Percentiles rank a stretch among this genome's conserved stretches.
phyloP scores from a whole-genome alignment of 805 yeast genomes.

The Ogataea neopini region DNA sequence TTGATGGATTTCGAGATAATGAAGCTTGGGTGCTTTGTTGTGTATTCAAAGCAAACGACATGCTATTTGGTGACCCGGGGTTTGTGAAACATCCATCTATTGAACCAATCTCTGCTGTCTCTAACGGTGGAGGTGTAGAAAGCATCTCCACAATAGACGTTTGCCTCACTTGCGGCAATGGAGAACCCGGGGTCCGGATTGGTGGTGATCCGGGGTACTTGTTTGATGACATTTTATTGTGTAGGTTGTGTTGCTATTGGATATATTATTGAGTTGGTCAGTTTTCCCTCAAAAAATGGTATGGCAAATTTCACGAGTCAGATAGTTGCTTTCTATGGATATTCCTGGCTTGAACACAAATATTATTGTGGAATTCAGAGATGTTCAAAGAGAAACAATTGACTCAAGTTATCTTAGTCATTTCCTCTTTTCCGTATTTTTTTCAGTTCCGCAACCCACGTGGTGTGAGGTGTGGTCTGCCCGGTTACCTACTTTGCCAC shows the following conservation, averaged over 20 bases:
- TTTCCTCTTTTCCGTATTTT: slow-evolving; percentile 10
- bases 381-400: too few relatives aligned
- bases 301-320: too few relatives aligned
- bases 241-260: not conserved
- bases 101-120: slow-evolving; percentile 22
- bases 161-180: slow-evolving; percentile 44
- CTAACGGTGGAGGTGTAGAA: slow-evolving; percentile 74
- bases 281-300: too few relatives aligned
- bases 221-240: slow-evolving; percentile 20
- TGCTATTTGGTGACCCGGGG: slow-evolving; percentile 20
- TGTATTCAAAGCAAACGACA: slow-evolving; percentile 9
- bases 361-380: too few relatives aligned
- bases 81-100: slow-evolving; percentile 14
- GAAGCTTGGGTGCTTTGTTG: slow-evolving; percentile 7
- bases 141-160: slow-evolving; percentile 75
- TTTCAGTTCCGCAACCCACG: slow-evolving; percentile 1
- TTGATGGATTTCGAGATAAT: slow-evolving; percentile 40
- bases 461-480: slow-evolving; percentile 5
- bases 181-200: slow-evolving; percentile 39
- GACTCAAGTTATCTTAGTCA: slow-evolving; percentile 8
- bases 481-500: not conserved
- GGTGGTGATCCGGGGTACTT: slow-evolving; percentile 40
- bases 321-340: too few relatives aligned
- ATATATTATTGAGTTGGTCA: too few relatives aligned
- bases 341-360: too few relatives aligned